Evolutionary conservation across 345 rosid genomes (phyloP), one percentile per base, ranked within the genome.

Genomic region (Anastatica hierochuntica): DNA sequence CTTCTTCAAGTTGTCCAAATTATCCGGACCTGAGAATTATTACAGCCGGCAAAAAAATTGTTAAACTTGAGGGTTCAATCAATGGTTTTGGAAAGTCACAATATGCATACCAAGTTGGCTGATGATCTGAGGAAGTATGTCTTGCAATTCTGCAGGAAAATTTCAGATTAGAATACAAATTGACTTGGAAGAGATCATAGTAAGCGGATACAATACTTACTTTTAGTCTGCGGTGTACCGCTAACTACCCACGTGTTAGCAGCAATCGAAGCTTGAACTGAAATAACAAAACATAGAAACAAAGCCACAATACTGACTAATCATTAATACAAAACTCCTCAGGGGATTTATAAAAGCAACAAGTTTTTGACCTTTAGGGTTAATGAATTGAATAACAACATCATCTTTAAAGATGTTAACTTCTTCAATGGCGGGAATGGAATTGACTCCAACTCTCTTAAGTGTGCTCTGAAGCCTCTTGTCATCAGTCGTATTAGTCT

Each of bases 221-320:
- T 87, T 70, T 81, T 87, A 7, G 92, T 87, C 67, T 87, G 96
- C 11, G 95, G 92, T 24, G 96, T 49, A 15, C 98, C 98, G 33
- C 88, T 87, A 29, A 90, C 95, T 50, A 88, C 98, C 98, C 98
- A 90, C 38, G 98, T 90, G 71, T 90, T 87, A 34, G 96, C 98
- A 17, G 74, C 77, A 71, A 90, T 71, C 0, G 98, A 82, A 21
- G 98, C 98, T 77, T 90, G 98, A 60, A 90, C 96, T 89, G 90
- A 23, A 67, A 49, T 23, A 60, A 9, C 6, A 54, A 36, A n/a
- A n/a, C 30, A 70, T 15, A 1, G 13, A 36, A 53, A 18, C 2
- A 50, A 16, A 10, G 6, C 50, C 9, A 7, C 6, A 27, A 38
- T n/a, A n/a, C n/a, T 19, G 10, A 34, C 26, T 54, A n/a, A 56